phyloP scores from a whole-genome alignment of 2,329 filamentous ascomycete genomes.

The Cladosporium sp. region DNA sequence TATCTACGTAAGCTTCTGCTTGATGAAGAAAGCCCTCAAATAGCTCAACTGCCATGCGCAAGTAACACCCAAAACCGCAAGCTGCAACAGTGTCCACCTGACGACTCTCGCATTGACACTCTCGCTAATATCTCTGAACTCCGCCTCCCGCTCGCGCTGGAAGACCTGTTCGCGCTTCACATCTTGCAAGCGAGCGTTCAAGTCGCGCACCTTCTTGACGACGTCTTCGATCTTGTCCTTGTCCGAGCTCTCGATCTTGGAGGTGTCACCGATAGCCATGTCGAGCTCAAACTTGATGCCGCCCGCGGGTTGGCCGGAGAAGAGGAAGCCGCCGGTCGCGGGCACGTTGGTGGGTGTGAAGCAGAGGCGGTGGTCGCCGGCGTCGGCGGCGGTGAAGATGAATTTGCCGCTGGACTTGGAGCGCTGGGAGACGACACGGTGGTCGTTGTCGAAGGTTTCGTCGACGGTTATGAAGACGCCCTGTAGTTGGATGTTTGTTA shows the following conservation, averaged over 20 bases:
- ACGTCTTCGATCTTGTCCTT: conserved; percentile 91
- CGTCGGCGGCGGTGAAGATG: conserved; percentile 90
- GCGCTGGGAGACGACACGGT: conserved; percentile 87
- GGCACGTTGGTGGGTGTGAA: conserved; percentile 78
- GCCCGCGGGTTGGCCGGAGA: conserved; percentile 60
- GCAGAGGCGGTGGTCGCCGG: conserved; percentile 94
- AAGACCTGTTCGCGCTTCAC: conserved; percentile 94
- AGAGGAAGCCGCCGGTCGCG: conserved; percentile 68
- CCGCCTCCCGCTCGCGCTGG: conserved; percentile 94
- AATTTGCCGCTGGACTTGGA: conserved; percentile 75
- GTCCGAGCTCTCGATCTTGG: conserved; percentile 87
- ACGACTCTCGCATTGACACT: conserved; percentile 86
- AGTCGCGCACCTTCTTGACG: conserved; percentile 78
- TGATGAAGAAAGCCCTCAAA: conserved; percentile 96
- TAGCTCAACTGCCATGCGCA: conserved; percentile 98
- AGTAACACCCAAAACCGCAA: conserved; percentile 76
- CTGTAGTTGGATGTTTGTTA: conserved; percentile 20
- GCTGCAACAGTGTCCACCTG: conserved; percentile 88
- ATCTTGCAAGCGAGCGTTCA: conserved; percentile 82
- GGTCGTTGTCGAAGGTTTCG: conserved; percentile 96
- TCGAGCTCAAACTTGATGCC: conserved; percentile 83
- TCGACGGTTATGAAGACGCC: conserved; percentile 90
- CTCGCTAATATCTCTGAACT: conserved; percentile 97
- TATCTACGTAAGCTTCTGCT: conserved; percentile 90
- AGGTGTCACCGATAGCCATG: conserved; percentile 90